Percentiles rank a stretch among this genome's conserved stretches.
Evolutionary conservation across 225 moss, liverwort and hornwort species (phyloP).

Genomic region (Antitrichia curtipendula): DNA sequence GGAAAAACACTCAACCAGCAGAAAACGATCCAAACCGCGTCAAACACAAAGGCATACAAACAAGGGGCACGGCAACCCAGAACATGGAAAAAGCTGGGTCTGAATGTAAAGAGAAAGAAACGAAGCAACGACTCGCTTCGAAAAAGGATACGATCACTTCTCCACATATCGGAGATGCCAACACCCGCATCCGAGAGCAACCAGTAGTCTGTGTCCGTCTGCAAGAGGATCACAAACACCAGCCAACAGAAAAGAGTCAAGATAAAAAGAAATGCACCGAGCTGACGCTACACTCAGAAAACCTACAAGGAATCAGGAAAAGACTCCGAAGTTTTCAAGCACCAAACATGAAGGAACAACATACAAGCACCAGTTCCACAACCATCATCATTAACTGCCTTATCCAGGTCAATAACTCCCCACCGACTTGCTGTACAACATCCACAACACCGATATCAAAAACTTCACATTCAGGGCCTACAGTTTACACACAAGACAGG

Average conservation of each 20-base stretch:
- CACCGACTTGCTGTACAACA: background rate
- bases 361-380: background rate
- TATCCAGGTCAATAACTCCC: background rate
- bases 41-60: background rate
- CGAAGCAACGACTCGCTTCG: background rate
- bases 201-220: slow-evolving; percentile 80
- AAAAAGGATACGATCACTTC: slow-evolving; percentile 70
- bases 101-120: background rate
- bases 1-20: background rate
- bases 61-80: background rate
- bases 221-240: background rate
- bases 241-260: background rate
- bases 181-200: slow-evolving; percentile 70
- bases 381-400: background rate
- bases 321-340: background rate
- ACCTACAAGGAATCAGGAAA: background rate
- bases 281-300: background rate
- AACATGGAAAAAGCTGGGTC: background rate
- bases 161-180: slow-evolving; percentile 82
- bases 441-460: background rate
- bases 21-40: no score
- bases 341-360: background rate
- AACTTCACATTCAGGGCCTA: background rate
- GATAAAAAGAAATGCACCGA: background rate
- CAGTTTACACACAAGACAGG: background rate